These are phyloP conservation scores for Litchi chinensis DNA, from an alignment of 345 rosid species.

Conservation along the genomic window DNA sequence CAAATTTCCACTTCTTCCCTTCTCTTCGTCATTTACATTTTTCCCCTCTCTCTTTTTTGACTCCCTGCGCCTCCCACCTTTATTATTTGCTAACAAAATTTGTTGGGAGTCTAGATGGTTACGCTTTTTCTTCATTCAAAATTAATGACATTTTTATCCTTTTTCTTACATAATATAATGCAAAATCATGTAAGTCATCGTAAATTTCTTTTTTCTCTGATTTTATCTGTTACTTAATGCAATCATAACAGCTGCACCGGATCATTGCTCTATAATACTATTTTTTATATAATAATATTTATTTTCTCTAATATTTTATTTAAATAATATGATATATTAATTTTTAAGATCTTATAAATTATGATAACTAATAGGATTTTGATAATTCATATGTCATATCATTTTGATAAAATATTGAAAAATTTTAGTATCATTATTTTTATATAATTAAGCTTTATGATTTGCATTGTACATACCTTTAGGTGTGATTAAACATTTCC, in stretches of 20 bases:
- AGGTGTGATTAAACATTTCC: no score
- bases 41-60: background rate
- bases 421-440: no score
- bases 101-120: constrained; percentile 6
- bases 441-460: no score
- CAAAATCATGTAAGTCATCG: background rate
- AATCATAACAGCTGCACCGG: background rate
- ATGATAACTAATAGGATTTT: no score
- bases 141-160: background rate
- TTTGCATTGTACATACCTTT: no score
- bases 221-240: background rate
- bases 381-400: no score
- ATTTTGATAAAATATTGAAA: no score
- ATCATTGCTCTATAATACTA: background rate
- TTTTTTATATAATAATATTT: no score
- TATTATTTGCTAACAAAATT: background rate
- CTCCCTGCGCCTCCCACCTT: background rate
- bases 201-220: background rate
- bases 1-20: constrained; percentile 16
- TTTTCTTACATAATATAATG: background rate
- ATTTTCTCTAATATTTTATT: no score
- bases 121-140: background rate
- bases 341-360: no score
- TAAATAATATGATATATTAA: no score
- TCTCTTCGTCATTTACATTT: constrained; percentile 10